These are phyloP conservation scores for Pythium aristosporum DNA, from an alignment of 352 stramenopile species.

Conservation along the genomic window DNA sequence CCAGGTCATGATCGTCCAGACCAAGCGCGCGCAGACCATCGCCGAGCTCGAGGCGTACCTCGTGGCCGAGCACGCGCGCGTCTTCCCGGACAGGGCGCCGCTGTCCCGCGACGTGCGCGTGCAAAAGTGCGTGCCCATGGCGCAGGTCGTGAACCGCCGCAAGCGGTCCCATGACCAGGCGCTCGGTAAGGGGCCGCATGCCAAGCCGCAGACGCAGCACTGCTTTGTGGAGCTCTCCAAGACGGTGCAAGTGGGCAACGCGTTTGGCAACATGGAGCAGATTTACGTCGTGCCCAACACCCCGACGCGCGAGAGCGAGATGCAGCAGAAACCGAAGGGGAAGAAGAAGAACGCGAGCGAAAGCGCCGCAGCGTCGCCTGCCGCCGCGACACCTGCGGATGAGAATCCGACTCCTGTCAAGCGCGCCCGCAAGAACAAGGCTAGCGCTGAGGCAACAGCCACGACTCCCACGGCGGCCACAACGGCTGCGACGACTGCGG, in stretches of 20 bases:
- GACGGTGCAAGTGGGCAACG: conserved; percentile 73
- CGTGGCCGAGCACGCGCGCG: conserved; percentile 54
- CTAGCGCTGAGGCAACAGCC: conserved; percentile 7
- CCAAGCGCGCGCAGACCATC: conserved; percentile 41
- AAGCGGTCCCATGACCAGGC: conserved; percentile 28
- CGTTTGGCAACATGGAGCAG: conserved; percentile 79
- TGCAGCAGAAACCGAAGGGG: conserved; percentile 4
- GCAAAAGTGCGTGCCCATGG: conserved; percentile 65
- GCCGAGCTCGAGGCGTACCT: conserved; percentile 65
- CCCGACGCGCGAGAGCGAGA: conserved; percentile 3
- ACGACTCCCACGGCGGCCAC: background rate
- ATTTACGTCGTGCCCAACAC: conserved; percentile 56
- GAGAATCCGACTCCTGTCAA: conserved; percentile 9
- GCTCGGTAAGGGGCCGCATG: conserved; percentile 5
- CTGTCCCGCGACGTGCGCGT: conserved; percentile 58
- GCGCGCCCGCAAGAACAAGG: conserved; percentile 22
- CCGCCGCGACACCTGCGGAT: background rate
- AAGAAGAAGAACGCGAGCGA: conserved; percentile 9
- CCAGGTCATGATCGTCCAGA: conserved; percentile 67
- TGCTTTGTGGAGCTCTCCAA: conserved; percentile 77
- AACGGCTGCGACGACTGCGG: background rate
- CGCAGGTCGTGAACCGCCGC: conserved; percentile 53
- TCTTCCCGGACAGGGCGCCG: conserved; percentile 52
- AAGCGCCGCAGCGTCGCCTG: conserved; percentile 14
- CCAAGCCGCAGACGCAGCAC: conserved; percentile 24